Evolutionary conservation across 495 filamentous ascomycete species (phyloP).

Genomic region (Rhizodiscina lignyota): DNA sequence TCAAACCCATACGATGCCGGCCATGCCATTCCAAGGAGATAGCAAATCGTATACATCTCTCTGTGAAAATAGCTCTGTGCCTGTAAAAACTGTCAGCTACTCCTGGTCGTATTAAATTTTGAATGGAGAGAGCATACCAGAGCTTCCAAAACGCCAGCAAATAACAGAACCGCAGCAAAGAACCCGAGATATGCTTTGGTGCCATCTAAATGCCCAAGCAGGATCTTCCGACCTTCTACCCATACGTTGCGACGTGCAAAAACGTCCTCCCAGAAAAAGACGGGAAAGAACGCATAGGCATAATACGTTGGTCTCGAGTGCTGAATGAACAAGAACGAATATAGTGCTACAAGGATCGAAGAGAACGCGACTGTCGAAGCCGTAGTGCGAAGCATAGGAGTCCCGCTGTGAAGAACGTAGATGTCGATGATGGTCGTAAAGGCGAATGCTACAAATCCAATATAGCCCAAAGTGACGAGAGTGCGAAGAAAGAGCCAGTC

Average conservation of each 20-base stretch:
- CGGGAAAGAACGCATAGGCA: slow-evolving; percentile 79
- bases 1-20: slow-evolving; percentile 53
- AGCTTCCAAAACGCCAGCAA: slow-evolving; percentile 61
- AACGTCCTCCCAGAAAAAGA: slow-evolving; percentile 94
- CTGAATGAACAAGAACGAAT: slow-evolving; percentile 63
- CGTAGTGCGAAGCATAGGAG: slow-evolving; percentile 41
- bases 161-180: slow-evolving; percentile 43
- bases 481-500: slow-evolving; percentile 96
- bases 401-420: slow-evolving; percentile 61
- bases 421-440: slow-evolving; percentile 81
- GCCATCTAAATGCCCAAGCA: slow-evolving; percentile 52
- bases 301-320: slow-evolving; percentile 77
- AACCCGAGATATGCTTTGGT: slow-evolving; percentile 36
- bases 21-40: slow-evolving; percentile 59
- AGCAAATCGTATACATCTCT: slow-evolving; percentile 73
- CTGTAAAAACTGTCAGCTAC: slow-evolving; percentile 21
- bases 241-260: slow-evolving; percentile 61
- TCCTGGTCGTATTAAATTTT: no score
- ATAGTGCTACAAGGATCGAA: slow-evolving; percentile 56
- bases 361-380: slow-evolving; percentile 51
- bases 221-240: slow-evolving; percentile 42
- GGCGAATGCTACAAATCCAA: slow-evolving; percentile 94
- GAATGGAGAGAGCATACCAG: slow-evolving; percentile 40
- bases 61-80: slow-evolving; percentile 80
- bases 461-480: slow-evolving; percentile 83